Percentiles rank a stretch among this genome's conserved stretches.
Conservation (phyloP, 2,329 filamentous ascomycete genomes). For the Drechslerella coelobrocha region DNA sequence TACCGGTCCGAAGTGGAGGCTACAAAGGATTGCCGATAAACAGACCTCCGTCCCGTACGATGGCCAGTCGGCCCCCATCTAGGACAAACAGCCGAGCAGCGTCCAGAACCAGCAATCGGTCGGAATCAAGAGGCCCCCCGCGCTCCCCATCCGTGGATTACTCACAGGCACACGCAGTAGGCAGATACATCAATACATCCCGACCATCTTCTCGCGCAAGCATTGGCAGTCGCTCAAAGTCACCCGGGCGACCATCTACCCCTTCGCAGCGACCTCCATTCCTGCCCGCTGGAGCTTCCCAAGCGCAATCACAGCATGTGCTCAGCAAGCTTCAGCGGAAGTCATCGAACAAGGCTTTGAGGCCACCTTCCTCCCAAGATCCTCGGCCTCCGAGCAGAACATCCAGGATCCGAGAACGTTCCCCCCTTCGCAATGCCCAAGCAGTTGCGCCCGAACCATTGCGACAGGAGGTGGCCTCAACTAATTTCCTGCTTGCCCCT, state of each 20-base stretch:
- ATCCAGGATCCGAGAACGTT: conserved; percentile 35
- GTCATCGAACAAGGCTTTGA: conserved; percentile 74
- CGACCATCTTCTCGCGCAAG: conserved; percentile 52
- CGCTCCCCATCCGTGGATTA: conserved; percentile 33
- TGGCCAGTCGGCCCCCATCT: conserved; percentile 38
- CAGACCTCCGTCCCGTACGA: conserved; percentile 67
- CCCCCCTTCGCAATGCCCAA: conserved; percentile 54
- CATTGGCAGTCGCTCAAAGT: conserved; percentile 67
- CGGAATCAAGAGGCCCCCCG: conserved; percentile 38
- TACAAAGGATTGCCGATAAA: conserved; percentile 60
- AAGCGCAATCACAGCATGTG: conserved; percentile 78
- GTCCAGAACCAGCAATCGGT: conserved; percentile 49
- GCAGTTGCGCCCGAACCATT: conserved; percentile 53
- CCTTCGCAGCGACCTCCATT: conserved; percentile 72
- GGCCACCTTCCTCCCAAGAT: conserved; percentile 63
- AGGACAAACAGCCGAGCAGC: conserved; percentile 59
- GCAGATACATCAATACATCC: conserved; percentile 34
- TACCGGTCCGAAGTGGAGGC: conserved; percentile 56
- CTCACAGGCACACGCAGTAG: conserved; percentile 32
- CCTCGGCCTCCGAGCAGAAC: conserved; percentile 60
- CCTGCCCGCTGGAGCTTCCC: conserved; percentile 76
- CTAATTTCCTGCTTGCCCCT: conserved; percentile 77
- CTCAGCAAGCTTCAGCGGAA: conserved; percentile 71
- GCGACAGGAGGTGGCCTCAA: conserved; percentile 63
- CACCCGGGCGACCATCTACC: conserved; percentile 69